A percentile compares a stretch with the other conserved stretches of the same genome.
phyloP scores from a whole-genome alignment of 805 yeast species.

The Metschnikowia cerradonensis region DNA sequence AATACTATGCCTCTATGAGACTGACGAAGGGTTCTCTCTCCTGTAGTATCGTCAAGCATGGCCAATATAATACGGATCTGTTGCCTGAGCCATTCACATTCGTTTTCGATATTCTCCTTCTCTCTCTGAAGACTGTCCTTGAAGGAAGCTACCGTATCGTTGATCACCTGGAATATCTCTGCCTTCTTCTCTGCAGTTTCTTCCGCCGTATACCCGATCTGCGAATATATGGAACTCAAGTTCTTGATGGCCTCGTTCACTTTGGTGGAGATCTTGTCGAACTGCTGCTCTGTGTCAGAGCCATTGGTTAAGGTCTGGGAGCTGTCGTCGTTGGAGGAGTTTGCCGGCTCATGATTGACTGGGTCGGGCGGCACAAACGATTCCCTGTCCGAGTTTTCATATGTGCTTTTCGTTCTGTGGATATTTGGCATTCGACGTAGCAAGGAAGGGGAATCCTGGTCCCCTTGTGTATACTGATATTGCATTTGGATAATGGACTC shows the following conservation, averaged over 20 bases:
- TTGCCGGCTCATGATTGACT: background rate
- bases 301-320: background rate
- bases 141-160: constrained; percentile 40
- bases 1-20: constrained; percentile 31
- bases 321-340: background rate
- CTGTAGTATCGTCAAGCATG: constrained; percentile 35
- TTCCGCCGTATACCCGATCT: constrained; percentile 51
- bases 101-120: constrained; percentile 34
- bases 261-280: constrained; percentile 30
- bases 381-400: background rate
- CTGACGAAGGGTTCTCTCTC: constrained; percentile 20
- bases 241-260: constrained; percentile 38
- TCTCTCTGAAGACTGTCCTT: constrained; percentile 23
- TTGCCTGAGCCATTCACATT: constrained; percentile 44
- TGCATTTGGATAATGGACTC: background rate
- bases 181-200: constrained; percentile 49
- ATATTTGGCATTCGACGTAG: constrained; percentile 4
- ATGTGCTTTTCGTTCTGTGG: background rate
- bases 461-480: background rate
- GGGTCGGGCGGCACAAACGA: background rate
- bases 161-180: constrained; percentile 46
- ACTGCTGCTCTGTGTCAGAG: constrained; percentile 16
- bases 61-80: constrained; percentile 38
- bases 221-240: constrained; percentile 44
- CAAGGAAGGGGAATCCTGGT: background rate